Evolutionary conservation across 805 yeast genomes (phyloP), one percentile per base, ranked within the genome.

Genomic region (Cyberlindnera petersonii): DNA sequence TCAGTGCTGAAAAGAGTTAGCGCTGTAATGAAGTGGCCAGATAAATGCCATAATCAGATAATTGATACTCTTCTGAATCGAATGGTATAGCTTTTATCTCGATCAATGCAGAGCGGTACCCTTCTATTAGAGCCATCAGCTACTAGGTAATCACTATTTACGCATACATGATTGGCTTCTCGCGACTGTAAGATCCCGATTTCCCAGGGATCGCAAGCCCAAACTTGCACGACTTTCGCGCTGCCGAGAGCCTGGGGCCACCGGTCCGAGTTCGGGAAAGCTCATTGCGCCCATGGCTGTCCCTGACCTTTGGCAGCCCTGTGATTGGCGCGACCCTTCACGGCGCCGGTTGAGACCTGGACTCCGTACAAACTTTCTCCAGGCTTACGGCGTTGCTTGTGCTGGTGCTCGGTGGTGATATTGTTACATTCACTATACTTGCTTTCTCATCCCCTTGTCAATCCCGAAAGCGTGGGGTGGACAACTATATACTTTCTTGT

Each of bases 261-360:
- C 26, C 35, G 38, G 37, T 9, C 45, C 45, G 45, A 41, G 26
- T 16, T 41, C 45, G 45, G 45, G 27, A 37, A 41, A 41, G 41
- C 26, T 14, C 41, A 33, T 16, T 4, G 10, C n/a, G 33, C 22
- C 39, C 33, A 23, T 29, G 23, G 18, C 24, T 29, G 28, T 23
- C 24, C 9, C 28, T 33, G 36, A 33, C 36, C 36, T 33, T 33
- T 33, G 29, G 29, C 36, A 16, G 6, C 14, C 6, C 36, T 33
- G 36, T 33, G 37, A 34, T 34, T 34, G 37, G 37, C 15, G 28
- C 28, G 11, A 22, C 11, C 10, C 11, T 8, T 22, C 10, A 9
- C 10, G 24, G 17, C 28, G 11, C 8, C 15, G 28, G 15, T 26
- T 26, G 28, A 17, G 18, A 9, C 17, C 8, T 8, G 17, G 8